Base-by-base conservation (phyloP, 345 rosid genomes). In the Cardamine occulta region DNA sequence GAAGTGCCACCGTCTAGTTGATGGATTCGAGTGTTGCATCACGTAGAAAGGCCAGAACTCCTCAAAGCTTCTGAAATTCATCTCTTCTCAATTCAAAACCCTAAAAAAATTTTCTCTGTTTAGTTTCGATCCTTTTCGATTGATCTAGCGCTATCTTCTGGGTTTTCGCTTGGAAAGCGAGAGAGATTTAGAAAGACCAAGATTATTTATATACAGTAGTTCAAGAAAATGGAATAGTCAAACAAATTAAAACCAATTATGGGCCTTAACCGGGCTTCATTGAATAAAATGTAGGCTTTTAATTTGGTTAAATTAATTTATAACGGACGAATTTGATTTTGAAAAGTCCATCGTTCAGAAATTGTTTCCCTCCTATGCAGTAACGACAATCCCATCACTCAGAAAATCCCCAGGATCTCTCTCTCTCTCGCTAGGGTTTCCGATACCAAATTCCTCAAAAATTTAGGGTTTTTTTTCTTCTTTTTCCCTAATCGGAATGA, bases 51-150 rank as follows among this genome's bases (percentile, higher is more conserved):
- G 81, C 97, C 97, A 91, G 72, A 90, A 95, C 74, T 95, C 99
- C 11, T 95, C 99, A 67, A 90, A 80, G 84, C 85, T 92, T 85
- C 96, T 85, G 86, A 95, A 95, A 79, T 90, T 91, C 99, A 95
- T 91, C 51, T 57, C 13, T 52, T 81, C 63, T 11, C 29, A 24
- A 49, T 0, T 2, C 1, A 7, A 37, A 51, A 2, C 40, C 37
- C 61, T 48, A 10, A 3, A 18, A 18, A 32, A 48, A 23, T 1
- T 44, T 14, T 35, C 29, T 32, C 39, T 34, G 28, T 17, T 32
- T 49, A 49, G 28, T 32, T 8, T 8, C 21, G 47, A 60, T 45
- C 32, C 14, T 54, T 42, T 26, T 9, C 45, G 69, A 73, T 66
- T 44, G 55, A 53, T 48, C 78, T 48, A 28, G 32, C 66, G 72